Percentiles rank a stretch among this genome's conserved stretches.
Evolutionary conservation across 2,329 filamentous ascomycete species (phyloP).

Genomic region (Sarocladiaceae sp.): DNA sequence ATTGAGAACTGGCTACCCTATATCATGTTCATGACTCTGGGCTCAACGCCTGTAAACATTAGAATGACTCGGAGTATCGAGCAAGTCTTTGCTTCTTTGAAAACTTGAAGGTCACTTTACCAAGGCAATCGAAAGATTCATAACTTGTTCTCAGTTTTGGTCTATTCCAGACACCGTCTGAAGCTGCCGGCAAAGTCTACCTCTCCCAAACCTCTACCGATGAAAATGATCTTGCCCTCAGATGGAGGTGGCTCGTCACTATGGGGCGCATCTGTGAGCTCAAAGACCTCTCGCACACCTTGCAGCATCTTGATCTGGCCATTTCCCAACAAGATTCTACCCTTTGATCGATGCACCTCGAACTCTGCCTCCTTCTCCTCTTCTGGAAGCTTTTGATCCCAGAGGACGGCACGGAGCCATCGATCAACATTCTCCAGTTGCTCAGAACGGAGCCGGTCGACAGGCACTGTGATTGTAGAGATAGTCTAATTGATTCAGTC

Average conservation of each 20-base stretch:
- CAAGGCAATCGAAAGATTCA: too few species aligned
- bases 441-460: slow-evolving; percentile 51
- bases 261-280: slow-evolving; percentile 63
- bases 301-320: slow-evolving; percentile 74
- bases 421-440: slow-evolving; percentile 63
- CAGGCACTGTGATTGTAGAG: slow-evolving; percentile 67
- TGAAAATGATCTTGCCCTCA: slow-evolving; percentile 56
- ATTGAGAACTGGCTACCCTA: slow-evolving; percentile 1
- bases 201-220: slow-evolving; percentile 49
- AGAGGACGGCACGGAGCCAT: slow-evolving; percentile 79
- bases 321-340: slow-evolving; percentile 59
- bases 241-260: slow-evolving; percentile 21
- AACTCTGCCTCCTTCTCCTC: slow-evolving; percentile 39
- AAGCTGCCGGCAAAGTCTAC: slow-evolving; percentile 46
- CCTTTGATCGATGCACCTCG: slow-evolving; percentile 86
- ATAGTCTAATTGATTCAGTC: slow-evolving; percentile 73
- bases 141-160: not conserved
- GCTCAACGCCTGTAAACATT: too few species aligned
- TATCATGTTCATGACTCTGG: too few species aligned
- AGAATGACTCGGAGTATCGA: too few species aligned
- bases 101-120: too few species aligned
- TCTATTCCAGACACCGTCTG: slow-evolving; percentile 13
- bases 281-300: slow-evolving; percentile 89
- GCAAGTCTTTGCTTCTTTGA: too few species aligned
- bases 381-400: slow-evolving; percentile 63